Base-by-base conservation (phyloP, 768 basidiomycete species). In the Termitomyces sp. region DNA sequence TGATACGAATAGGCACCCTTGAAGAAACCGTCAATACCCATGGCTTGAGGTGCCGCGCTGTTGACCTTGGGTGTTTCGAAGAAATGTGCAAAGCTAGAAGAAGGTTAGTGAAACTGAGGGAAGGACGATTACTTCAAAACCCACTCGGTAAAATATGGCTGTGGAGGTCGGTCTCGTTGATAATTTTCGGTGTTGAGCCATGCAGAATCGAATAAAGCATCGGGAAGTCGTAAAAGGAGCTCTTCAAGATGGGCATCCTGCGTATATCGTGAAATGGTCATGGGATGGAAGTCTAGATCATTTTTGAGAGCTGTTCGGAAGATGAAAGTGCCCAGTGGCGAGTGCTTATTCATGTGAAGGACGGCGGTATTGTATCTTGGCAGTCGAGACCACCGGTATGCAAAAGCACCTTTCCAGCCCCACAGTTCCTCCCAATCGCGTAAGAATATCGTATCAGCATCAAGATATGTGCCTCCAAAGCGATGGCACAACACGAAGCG, bases 391-490 rank as follows among this genome's bases (percentile, higher is more conserved):
- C 96, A 99, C 2, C 96, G 82, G 71, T 98, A 98, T 8, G 96
- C 95, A 66, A 97, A 99, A 18, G 95, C 94, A 41, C 95, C 95
- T 66, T 88, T 86, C 89, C 92, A 97, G 31, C 93, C 93, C 93
- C 93, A 98, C 6, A 99, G 77, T 65, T 98, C 96, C 69, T 97
- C 95, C 97, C 97, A 99, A 68, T 99, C 96, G 22, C 97, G 88
- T 34, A 99, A 75, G 65, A 99, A 86, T 63, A 99, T 85, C 9
- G 94, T 98, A 70, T 98, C 97, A 11, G 95, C 95, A 67, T 99
- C 96, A 54, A 99, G 85, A 69, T 98, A 99, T 51, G 95, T 91
- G 15, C 96, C 96, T 24, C 97, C 96, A 67, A 90, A 98, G 22
- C 95, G 88, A 72, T 99, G 93, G 61, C 93, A 95, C n/a, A 99